Percentiles rank a stretch among this genome's conserved stretches.
Conservation (phyloP, 495 filamentous ascomycete species). For the Hyaloscypha finlandica region DNA sequence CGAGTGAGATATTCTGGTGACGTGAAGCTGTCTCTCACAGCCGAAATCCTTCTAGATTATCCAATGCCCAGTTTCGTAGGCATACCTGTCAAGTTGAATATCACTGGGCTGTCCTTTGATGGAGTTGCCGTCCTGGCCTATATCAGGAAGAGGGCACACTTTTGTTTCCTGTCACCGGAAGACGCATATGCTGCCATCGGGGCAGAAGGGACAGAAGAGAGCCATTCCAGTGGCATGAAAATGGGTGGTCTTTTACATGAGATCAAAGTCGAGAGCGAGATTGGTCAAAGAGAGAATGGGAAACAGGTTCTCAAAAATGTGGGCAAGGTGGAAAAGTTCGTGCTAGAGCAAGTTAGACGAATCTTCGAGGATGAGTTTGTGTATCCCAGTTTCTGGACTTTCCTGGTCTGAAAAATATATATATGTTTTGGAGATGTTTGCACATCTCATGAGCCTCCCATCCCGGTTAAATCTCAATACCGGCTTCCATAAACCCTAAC, state of each 20-base stretch:
- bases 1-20: constrained; percentile 87
- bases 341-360: constrained; percentile 91
- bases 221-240: constrained; percentile 43
- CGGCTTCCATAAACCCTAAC: not conserved
- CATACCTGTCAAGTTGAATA: constrained; percentile 85
- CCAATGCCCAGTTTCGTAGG: constrained; percentile 96
- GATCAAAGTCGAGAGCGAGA: constrained; percentile 95
- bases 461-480: not conserved
- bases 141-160: constrained; percentile 79
- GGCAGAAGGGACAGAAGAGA: constrained; percentile 44
- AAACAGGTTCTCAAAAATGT: constrained; percentile 97
- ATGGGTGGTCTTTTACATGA: constrained; percentile 81
- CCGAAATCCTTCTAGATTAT: constrained; percentile 94
- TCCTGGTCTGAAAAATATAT: constrained; percentile 64
- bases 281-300: constrained; percentile 84
- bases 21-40: constrained; percentile 81
- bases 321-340: constrained; percentile 96
- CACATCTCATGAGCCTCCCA: not conserved
- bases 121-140: constrained; percentile 90
- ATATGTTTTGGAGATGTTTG: not conserved
- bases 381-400: constrained; percentile 97
- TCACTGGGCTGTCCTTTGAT: constrained; percentile 93
- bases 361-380: constrained; percentile 99
- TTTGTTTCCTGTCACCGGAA: constrained; percentile 88
- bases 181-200: constrained; percentile 72